phyloP scores from a whole-genome alignment of 768 basidiomycete species.

The Tephrocybe sp. region DNA sequence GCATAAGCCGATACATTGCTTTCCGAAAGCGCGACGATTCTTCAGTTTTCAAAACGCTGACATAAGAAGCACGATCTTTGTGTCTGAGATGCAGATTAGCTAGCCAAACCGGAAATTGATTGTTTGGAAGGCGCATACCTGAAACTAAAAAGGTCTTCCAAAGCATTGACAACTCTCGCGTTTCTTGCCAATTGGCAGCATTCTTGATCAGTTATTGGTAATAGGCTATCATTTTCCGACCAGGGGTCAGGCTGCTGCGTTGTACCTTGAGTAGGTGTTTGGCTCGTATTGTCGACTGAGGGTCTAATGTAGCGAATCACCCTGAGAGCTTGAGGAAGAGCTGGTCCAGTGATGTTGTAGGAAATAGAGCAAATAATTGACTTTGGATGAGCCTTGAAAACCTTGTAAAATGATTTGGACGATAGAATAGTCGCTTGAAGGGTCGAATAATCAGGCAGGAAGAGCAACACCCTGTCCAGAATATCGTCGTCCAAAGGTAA shows the following conservation, averaged over 20 bases:
- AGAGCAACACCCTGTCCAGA: conserved; percentile 25
- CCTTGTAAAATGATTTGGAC: conserved; percentile 26
- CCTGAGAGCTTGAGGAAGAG: conserved; percentile 28
- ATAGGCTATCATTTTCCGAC: conserved; percentile 13
- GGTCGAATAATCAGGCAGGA: conserved; percentile 25
- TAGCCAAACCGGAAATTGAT: background rate
- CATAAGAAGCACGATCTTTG: conserved; percentile 31
- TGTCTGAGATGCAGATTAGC: conserved; percentile 20
- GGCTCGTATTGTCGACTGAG: background rate
- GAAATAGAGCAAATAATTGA: conserved; percentile 28
- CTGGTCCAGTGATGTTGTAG: conserved; percentile 24
- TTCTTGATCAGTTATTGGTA: conserved; percentile 20
- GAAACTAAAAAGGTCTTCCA: conserved; percentile 39
- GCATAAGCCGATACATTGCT: conserved; percentile 17
- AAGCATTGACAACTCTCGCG: conserved; percentile 19
- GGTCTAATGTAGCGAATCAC: conserved; percentile 16
- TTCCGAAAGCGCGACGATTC: conserved; percentile 28
- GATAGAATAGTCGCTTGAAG: conserved; percentile 23
- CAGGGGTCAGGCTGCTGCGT: conserved; percentile 4
- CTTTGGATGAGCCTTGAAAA: conserved; percentile 26
- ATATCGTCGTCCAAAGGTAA: conserved; percentile 28
- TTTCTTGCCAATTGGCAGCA: conserved; percentile 19
- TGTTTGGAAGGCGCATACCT: conserved; percentile 23
- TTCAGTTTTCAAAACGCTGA: conserved; percentile 23
- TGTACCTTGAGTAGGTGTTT: background rate